These are phyloP conservation scores for Metschnikowia proteae DNA, from an alignment of 805 yeast genomes.

Conservation along the genomic window DNA sequence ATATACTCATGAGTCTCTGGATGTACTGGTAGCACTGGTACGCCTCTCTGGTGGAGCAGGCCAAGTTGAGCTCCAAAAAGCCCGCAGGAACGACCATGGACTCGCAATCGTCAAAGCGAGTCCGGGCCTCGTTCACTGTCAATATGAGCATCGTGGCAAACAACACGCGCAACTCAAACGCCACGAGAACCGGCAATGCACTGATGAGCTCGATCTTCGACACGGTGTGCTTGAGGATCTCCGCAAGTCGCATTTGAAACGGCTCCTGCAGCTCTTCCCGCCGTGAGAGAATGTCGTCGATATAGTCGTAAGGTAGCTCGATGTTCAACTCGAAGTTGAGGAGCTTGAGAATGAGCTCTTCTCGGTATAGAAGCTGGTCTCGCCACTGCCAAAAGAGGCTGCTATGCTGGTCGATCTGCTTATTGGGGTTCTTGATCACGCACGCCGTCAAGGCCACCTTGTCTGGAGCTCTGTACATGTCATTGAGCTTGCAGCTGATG, in stretches of 20 bases:
- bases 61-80: constrained; percentile 9
- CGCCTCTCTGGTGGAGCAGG: constrained; percentile 7
- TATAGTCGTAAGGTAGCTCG: constrained; percentile 36
- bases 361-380: constrained; percentile 41
- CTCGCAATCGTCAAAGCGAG: constrained; percentile 11
- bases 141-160: constrained; percentile 26
- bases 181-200: constrained; percentile 35
- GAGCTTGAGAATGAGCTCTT: constrained; percentile 37
- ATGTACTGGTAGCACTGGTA: constrained; percentile 17
- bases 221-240: constrained; percentile 27
- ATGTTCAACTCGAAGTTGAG: constrained; percentile 39
- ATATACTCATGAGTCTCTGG: constrained; percentile 13
- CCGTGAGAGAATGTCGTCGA: constrained; percentile 22
- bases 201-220: constrained; percentile 37
- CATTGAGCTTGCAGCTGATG: constrained; percentile 41
- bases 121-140: constrained; percentile 16
- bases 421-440: constrained; percentile 30
- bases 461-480: constrained; percentile 42
- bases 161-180: constrained; percentile 30
- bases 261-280: constrained; percentile 10
- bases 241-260: constrained; percentile 15
- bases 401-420: constrained; percentile 36
- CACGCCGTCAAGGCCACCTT: constrained; percentile 40
- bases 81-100: constrained; percentile 9
- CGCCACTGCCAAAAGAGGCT: constrained; percentile 43